A percentile compares a stretch with the other conserved stretches of the same genome.
phyloP scores from a whole-genome alignment of 805 yeast genomes.

The Ogataea nakhonphanomensis region DNA sequence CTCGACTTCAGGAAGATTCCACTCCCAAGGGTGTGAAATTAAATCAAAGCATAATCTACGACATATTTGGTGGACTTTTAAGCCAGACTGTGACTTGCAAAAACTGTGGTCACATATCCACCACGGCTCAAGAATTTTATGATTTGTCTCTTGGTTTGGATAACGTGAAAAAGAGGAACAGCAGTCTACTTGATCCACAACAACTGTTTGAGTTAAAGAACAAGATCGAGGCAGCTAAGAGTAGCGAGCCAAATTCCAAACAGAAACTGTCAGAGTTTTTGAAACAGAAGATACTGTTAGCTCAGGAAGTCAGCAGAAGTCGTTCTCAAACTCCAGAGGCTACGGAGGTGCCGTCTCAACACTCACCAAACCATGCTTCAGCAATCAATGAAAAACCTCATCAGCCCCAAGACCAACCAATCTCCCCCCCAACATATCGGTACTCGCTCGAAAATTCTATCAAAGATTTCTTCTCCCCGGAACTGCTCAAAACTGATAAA shows the following conservation, averaged over 20 bases:
- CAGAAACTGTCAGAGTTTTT: constrained; percentile 28
- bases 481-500: constrained; percentile 65
- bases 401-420: neutral
- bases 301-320: constrained; percentile 24
- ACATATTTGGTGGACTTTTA: constrained; percentile 89
- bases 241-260: constrained; percentile 22
- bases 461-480: constrained; percentile 78
- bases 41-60: constrained; percentile 78
- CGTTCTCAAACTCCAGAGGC: constrained; percentile 27
- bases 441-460: constrained; percentile 75
- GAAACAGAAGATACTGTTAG: constrained; percentile 28
- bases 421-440: constrained; percentile 21
- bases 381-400: constrained; percentile 2
- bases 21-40: constrained; percentile 88
- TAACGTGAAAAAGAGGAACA: constrained; percentile 42
- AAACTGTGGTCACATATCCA: constrained; percentile 75
- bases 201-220: constrained; percentile 27
- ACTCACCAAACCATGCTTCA: constrained; percentile 6
- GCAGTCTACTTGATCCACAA: constrained; percentile 28
- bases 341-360: constrained; percentile 6
- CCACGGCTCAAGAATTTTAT: constrained; percentile 89
- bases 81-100: constrained; percentile 83
- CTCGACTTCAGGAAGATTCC: constrained; percentile 85
- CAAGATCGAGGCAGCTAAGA: constrained; percentile 28
- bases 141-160: constrained; percentile 83